Evolutionary conservation across 192 early-diverging fungal species (phyloP), one percentile per base, ranked within the genome.

Genomic region (Backusella parvicylindrica): DNA sequence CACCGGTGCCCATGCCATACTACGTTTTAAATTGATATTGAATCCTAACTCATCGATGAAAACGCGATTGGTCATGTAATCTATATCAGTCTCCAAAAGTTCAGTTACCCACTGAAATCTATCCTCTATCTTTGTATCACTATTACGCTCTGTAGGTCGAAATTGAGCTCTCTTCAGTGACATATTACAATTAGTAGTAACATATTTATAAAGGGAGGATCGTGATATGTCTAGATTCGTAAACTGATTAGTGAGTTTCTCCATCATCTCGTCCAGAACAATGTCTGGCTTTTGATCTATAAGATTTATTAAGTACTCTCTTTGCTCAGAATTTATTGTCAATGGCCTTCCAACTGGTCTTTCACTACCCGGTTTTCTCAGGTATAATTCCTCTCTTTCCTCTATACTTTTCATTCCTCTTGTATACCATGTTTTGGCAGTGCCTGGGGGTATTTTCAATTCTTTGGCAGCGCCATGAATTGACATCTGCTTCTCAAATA

Each of bases 31-130:
- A 23, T 64, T 73, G 40, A n/a, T n/a, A n/a, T n/a, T n/a, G n/a
- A n/a, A n/a, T n/a, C n/a, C n/a, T n/a, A n/a, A n/a, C n/a, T n/a
- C 73, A 35, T 75, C 64, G 30, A 75, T 23, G 36, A 75, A 75
- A 28, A 75, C 65, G 41, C 73, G 67, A n/a, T 75, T 75, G n/a
- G 16, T 75, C 28, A 56, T 43, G 37, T 53, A 75, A 32, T 67
- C 73, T 38, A 75, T 66, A 28, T 75, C 65, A 5, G 73, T 66
- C 21, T 28, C 26, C 35, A 37, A 13, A 64, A 64, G n/a, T 26
- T 68, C 32, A 18, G 3, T 23, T 40, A 56, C 50, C 50, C 50
- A 56, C 23, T 56, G 50, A 26, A 56, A 56, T 56, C 50, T 56
- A 56, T 3, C 50, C 15, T 56, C 50, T 56, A 56, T 56, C 50